These are phyloP conservation scores for Mollisiaceae sp. DNA, from an alignment of 2,329 filamentous ascomycete species.

Conservation along the genomic window DNA sequence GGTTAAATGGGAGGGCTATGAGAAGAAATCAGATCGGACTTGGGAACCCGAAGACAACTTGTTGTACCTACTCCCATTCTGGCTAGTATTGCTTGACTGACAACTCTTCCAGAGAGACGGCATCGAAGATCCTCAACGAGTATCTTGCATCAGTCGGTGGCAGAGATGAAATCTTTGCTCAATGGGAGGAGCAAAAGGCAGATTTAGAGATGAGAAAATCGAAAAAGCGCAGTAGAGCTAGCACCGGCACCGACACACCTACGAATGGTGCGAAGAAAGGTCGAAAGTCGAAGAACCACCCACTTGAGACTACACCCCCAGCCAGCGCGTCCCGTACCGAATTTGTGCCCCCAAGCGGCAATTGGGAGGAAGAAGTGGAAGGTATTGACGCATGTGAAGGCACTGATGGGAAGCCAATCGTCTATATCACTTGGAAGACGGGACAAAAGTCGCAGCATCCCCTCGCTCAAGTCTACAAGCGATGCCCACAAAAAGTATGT, in stretches of 20 bases:
- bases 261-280: conserved; percentile 38
- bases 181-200: conserved; percentile 51
- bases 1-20: conserved; percentile 83
- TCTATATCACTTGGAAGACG: conserved; percentile 76
- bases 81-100: conserved; percentile 21
- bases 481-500: conserved; percentile 76
- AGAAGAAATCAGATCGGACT: conserved; percentile 71
- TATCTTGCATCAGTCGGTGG: conserved; percentile 71
- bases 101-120: conserved; percentile 54
- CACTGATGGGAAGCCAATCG: conserved; percentile 63
- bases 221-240: conserved; percentile 63
- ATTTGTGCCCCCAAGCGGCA: conserved; percentile 73
- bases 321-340: conserved; percentile 45
- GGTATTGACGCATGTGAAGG: conserved; percentile 76
- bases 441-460: conserved; percentile 76
- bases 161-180: conserved; percentile 56
- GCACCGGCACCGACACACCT: conserved; percentile 42
- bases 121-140: conserved; percentile 63
- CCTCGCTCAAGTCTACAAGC: conserved; percentile 70
- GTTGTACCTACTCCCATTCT: conserved; percentile 45
- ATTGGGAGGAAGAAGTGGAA: conserved; percentile 77
- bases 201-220: conserved; percentile 49
- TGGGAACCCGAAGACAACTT: conserved; percentile 82
- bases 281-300: conserved; percentile 47
- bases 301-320: conserved; percentile 55